Evolutionary conservation across 2,329 filamentous ascomycete species (phyloP), one percentile per base, ranked within the genome.

Genomic region (Phialophora chinensis): DNA sequence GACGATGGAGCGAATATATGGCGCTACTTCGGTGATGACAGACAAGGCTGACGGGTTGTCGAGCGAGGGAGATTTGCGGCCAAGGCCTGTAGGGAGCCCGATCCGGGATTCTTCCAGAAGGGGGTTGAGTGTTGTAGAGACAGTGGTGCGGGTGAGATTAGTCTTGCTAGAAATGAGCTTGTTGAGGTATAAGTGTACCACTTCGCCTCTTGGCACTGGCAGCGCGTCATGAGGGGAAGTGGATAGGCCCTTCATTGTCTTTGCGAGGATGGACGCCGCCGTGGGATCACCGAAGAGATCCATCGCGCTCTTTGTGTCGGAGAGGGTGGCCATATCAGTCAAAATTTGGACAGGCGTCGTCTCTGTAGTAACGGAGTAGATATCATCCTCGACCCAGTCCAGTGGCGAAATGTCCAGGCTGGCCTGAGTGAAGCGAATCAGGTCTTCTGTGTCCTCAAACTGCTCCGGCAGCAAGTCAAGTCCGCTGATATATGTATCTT

Each of bases 1-100:
- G 1, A 94, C 88, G 66, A 99, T 98, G 44, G 85, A 84, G 11
- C 96, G 90, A n/a, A 98, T 86, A 76, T 92, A 98, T 0, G 96
- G 95, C 0, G 93, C 93, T 1, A 98, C 82, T 69, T 99, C 95
- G 12, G 89, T 80, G 0, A 86, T 84, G 35, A 97, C 87, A 23
- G 89, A 81, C 0, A 78, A 76, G 72, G 90, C 80, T 14, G 59
- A 61, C 0, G 88, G 87, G 52, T 91, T 87, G 73, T 97, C 92
- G 71, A 97, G 92, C 0, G 90, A 87, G 0, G 91, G 93, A 0
- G 90, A 76, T 59, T 77, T 72, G 14, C 78, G 77, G 11, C 77
- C 77, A 25, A 73, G 75, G 14, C 76, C 64, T 2, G 73, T 65
- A 20, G 77, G 73, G 42, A 76, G 74, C 10, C 66, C 66, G 4